Conservation (phyloP, 2,329 filamentous ascomycete species). For the Cercospora beticola region DNA sequence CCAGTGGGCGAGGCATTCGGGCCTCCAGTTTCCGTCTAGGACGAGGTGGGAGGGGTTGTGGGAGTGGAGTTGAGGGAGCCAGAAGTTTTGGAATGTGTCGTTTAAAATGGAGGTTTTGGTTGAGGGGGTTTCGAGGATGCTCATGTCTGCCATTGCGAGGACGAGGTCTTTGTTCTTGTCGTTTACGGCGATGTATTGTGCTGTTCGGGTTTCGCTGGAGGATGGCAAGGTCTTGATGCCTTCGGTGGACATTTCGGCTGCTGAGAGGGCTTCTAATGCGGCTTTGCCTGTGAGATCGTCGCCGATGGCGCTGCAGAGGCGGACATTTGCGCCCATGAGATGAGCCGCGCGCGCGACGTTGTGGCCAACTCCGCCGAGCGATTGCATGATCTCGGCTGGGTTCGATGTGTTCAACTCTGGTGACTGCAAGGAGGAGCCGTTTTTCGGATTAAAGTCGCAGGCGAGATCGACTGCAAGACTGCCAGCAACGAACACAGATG, state of each 20-base stretch:
- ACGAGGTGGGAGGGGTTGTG: constrained; percentile 73
- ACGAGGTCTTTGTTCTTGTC: constrained; percentile 77
- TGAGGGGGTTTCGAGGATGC: constrained; percentile 60
- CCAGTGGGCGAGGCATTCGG: constrained; percentile 66
- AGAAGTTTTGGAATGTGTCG: constrained; percentile 51
- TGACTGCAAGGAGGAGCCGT: constrained; percentile 41
- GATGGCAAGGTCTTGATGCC: constrained; percentile 55
- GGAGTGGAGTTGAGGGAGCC: constrained; percentile 59
- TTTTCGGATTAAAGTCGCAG: constrained; percentile 25
- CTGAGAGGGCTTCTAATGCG: constrained; percentile 64
- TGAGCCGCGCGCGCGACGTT: constrained; percentile 87
- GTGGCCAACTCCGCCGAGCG: constrained; percentile 85
- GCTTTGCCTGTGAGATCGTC: constrained; percentile 76
- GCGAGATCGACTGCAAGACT: constrained; percentile 63
- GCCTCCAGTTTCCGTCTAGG: constrained; percentile 83
- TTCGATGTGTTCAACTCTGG: constrained; percentile 77
- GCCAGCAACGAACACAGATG: constrained; percentile 83
- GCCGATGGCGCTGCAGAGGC: constrained; percentile 77
- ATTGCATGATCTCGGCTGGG: constrained; percentile 74
- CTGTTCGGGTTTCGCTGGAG: constrained; percentile 63
- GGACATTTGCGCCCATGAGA: constrained; percentile 63
- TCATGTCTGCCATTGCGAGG: constrained; percentile 96
- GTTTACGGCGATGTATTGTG: constrained; percentile 90
- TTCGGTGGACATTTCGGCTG: constrained; percentile 62
- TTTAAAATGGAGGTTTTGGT: constrained; percentile 36